Conservation (phyloP, 345 rosid genomes). For the Syzygium jambos region DNA sequence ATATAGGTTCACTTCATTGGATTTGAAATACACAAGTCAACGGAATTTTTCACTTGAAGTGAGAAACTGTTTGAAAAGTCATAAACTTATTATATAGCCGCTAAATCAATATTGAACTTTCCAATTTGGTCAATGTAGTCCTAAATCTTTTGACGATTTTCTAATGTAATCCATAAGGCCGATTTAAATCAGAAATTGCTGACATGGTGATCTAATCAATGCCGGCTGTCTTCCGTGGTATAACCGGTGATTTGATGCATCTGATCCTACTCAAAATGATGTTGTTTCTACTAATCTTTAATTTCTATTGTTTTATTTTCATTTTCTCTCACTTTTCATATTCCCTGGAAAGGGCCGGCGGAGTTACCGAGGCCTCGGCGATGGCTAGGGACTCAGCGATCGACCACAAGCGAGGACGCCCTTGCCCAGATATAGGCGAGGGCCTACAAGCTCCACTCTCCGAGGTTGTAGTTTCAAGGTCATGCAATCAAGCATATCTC, state of each 20-base stretch:
- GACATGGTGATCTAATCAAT: rapidly evolving
- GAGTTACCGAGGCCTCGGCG: neutral
- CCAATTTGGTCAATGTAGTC: neutral
- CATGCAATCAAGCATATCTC: conserved; percentile 62
- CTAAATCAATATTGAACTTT: neutral
- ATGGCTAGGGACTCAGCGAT: neutral
- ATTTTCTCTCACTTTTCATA: neutral
- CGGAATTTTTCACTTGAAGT: neutral
- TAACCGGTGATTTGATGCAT: neutral
- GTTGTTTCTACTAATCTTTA: neutral
- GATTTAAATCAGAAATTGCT: neutral
- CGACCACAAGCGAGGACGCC: neutral
- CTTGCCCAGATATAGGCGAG: too few species aligned
- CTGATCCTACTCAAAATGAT: neutral
- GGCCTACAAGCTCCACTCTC: conserved; percentile 37
- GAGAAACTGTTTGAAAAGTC: neutral
- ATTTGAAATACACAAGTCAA: neutral
- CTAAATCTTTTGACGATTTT: neutral
- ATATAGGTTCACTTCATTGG: neutral
- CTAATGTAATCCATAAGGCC: rapidly evolving
- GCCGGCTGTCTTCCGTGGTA: rapidly evolving
- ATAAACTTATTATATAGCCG: rapidly evolving
- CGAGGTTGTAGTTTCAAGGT: conserved; percentile 69
- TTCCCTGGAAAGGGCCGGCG: neutral
- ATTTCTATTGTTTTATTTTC: neutral